phyloP scores from a whole-genome alignment of 2,329 filamentous ascomycete genomes.

The Nigrospora oryzae region DNA sequence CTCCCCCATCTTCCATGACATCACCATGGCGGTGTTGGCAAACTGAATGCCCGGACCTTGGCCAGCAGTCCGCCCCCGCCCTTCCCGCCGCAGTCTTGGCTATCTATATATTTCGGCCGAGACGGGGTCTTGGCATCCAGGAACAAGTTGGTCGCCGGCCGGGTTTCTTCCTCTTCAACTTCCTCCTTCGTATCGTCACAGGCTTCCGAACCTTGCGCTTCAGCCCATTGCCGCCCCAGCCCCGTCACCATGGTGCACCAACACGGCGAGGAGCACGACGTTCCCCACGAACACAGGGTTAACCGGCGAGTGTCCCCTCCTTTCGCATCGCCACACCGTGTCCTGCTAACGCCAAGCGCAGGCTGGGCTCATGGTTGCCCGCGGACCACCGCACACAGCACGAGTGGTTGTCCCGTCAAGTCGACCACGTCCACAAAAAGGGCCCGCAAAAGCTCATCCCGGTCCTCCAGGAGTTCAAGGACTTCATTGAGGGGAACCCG shows the following conservation, averaged over 20 bases:
- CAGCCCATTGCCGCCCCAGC: not conserved
- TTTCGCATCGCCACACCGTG: not conserved
- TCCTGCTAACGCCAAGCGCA: not conserved
- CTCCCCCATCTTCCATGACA: no score
- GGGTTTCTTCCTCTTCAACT: no score
- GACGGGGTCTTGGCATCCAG: not conserved
- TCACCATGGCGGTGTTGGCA: no score
- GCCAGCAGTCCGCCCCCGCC: no score
- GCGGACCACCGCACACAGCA: conserved; percentile 53
- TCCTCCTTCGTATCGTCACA: no score
- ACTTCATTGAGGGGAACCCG: conserved; percentile 55
- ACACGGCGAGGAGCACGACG: conserved; percentile 40
- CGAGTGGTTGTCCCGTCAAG: conserved; percentile 51
- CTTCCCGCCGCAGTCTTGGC: no score
- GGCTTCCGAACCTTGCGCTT: no score
- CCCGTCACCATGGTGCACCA: conserved; percentile 36
- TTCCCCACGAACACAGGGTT: conserved; percentile 37
- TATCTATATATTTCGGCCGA: no score
- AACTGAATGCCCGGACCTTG: no score
- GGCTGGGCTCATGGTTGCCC: conserved; percentile 53
- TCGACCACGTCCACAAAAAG: conserved; percentile 45
- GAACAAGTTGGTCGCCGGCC: no score
- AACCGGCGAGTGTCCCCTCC: conserved; percentile 30
- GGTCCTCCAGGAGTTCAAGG: conserved; percentile 55
- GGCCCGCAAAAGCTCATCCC: conserved; percentile 43